Evolutionary conservation across 306 rosid genomes (phyloP).

Genomic region (Medicago arabica): DNA sequence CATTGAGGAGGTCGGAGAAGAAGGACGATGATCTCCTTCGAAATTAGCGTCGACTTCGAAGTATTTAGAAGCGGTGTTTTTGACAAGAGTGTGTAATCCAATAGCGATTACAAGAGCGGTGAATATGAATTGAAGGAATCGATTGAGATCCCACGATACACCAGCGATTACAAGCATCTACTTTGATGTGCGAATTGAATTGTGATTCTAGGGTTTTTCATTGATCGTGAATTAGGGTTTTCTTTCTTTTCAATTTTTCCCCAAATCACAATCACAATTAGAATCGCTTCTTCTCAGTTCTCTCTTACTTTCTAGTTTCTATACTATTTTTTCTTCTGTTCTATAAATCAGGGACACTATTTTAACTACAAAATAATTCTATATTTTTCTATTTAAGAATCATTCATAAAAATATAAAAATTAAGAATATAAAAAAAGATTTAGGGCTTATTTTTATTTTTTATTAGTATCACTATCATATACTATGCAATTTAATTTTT

Average conservation of each 20-base stretch:
- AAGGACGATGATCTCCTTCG: slow-evolving; percentile 52
- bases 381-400: too few species aligned
- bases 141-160: slow-evolving; percentile 81
- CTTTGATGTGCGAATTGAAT: slow-evolving; percentile 34
- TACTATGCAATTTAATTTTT: too few species aligned
- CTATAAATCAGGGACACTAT: background rate
- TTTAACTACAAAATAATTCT: too few species aligned
- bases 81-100: slow-evolving; percentile 67
- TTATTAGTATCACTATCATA: too few species aligned
- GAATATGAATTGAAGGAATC: slow-evolving; percentile 74
- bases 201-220: slow-evolving; percentile 43
- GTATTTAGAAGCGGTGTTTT: slow-evolving; percentile 86
- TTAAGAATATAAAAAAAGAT: too few species aligned
- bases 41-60: slow-evolving; percentile 88
- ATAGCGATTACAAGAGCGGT: slow-evolving; percentile 52
- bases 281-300: slow-evolving; percentile 4
- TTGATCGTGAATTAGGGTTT: slow-evolving; percentile 39
- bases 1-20: slow-evolving; percentile 55
- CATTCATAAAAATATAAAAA: too few species aligned
- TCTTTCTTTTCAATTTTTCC: background rate
- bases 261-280: slow-evolving; percentile 4
- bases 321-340: slow-evolving; percentile 1
- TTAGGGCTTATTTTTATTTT: too few species aligned
- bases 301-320: background rate
- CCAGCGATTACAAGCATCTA: slow-evolving; percentile 92